phyloP scores from a whole-genome alignment of 2,329 filamentous ascomycete genomes.

The Tolypocladium endophyticum region DNA sequence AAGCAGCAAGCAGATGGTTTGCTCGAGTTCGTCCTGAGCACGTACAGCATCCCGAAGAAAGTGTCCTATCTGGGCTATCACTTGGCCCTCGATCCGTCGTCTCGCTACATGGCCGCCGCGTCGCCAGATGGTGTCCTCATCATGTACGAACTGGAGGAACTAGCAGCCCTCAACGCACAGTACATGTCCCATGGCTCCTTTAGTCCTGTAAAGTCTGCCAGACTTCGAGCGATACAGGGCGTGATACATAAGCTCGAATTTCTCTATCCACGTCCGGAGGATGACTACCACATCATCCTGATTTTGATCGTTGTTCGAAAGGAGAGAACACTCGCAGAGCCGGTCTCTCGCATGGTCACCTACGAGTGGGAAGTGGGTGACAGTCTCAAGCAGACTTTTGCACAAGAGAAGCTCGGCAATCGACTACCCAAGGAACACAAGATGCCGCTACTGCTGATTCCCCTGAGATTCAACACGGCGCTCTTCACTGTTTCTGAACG shows the following conservation, averaged over 20 bases:
- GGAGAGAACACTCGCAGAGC: conserved; percentile 16
- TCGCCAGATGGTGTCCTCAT: conserved; percentile 61
- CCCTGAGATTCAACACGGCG: conserved; percentile 57
- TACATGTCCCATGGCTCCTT: conserved; percentile 35
- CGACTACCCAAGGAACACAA: conserved; percentile 39
- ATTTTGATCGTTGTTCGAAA: conserved; percentile 49
- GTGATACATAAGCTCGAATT: conserved; percentile 84
- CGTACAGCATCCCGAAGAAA: conserved; percentile 46
- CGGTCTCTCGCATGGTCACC: conserved; percentile 37
- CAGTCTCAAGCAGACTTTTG: conserved; percentile 32
- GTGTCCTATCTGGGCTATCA: conserved; percentile 51
- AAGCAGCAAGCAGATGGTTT: conserved; percentile 28
- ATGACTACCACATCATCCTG: conserved; percentile 65
- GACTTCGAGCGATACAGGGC: conserved; percentile 46
- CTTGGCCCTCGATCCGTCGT: conserved; percentile 70
- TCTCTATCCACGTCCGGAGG: conserved; percentile 56
- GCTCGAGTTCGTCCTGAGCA: conserved; percentile 51
- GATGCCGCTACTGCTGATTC: conserved; percentile 61
- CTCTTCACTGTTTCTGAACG: conserved; percentile 58
- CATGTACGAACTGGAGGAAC: conserved; percentile 57
- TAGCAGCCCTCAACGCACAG: conserved; percentile 37
- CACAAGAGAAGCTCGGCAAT: conserved; percentile 37
- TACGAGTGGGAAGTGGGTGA: conserved; percentile 52
- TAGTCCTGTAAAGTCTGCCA: conserved; percentile 43
- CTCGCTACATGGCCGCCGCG: conserved; percentile 56